These are phyloP conservation scores for Podospora conica DNA, from an alignment of 495 filamentous ascomycete species.

Conservation along the genomic window DNA sequence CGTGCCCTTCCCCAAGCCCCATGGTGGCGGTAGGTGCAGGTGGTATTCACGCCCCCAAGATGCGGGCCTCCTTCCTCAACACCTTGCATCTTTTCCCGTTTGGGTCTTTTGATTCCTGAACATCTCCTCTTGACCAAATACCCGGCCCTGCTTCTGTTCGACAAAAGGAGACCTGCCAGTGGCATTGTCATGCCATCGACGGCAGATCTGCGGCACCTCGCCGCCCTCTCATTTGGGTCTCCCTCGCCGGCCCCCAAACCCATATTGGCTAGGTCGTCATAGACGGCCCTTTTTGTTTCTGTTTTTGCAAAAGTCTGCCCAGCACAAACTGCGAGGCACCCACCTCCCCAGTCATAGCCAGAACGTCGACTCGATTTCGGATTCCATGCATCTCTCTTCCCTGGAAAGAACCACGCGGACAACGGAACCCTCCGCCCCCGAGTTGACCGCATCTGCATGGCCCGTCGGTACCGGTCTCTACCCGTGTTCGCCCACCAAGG, in stretches of 20 bases:
- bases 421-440: neutral
- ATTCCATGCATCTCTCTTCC: neutral
- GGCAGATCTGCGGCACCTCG: neutral
- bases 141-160: neutral
- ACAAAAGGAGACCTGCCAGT: neutral
- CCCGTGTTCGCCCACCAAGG: neutral
- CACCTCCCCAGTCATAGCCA: neutral
- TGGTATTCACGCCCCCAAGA: neutral
- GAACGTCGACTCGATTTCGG: neutral
- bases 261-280: neutral
- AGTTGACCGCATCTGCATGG: neutral
- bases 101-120: neutral
- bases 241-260: neutral
- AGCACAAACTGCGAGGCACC: neutral
- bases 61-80: neutral
- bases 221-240: neutral
- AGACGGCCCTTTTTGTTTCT: neutral
- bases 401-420: neutral
- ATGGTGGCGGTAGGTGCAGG: neutral
- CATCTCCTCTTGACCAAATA: neutral
- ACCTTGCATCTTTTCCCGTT: neutral
- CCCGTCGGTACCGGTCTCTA: neutral
- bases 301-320: neutral
- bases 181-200: neutral
- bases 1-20: neutral